phyloP scores from a whole-genome alignment of 139 green algal genomes.

The Volvox reticuliferus region DNA sequence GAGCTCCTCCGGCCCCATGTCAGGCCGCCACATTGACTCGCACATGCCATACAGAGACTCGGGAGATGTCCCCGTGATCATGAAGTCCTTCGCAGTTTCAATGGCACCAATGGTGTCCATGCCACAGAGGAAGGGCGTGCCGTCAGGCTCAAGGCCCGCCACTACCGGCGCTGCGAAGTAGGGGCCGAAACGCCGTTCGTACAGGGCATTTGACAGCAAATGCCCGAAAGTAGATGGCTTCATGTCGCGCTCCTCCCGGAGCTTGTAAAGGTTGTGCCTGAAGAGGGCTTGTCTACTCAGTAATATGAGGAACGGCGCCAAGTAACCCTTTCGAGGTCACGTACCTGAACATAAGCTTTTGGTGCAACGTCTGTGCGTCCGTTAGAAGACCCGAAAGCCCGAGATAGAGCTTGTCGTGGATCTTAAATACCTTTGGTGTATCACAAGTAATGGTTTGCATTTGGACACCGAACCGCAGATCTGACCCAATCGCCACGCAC shows the following conservation, averaged over 20 bases:
- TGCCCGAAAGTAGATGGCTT: slow-evolving; percentile 93
- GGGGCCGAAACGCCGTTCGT: slow-evolving; percentile 96
- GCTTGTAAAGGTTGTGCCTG: slow-evolving; percentile 97
- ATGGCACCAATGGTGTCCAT: slow-evolving; percentile 98
- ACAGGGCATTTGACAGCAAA: slow-evolving; percentile 94
- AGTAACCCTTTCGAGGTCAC: background rate
- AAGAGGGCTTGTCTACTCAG: background rate
- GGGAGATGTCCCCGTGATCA: slow-evolving; percentile 90
- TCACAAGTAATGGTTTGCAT: slow-evolving; percentile 97
- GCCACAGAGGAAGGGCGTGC: slow-evolving; percentile 92
- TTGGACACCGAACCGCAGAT: slow-evolving; percentile 97
- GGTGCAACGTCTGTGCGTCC: slow-evolving; percentile 92
- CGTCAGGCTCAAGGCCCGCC: slow-evolving; percentile 92
- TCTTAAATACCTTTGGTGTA: slow-evolving; percentile 92
- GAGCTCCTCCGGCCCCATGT: slow-evolving; percentile 96
- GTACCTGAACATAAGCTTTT: slow-evolving; percentile 89
- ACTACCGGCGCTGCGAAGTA: slow-evolving; percentile 98
- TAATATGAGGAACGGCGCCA: background rate
- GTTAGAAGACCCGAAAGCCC: slow-evolving; percentile 93
- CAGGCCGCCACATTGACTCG: slow-evolving; percentile 93
- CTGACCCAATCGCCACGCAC: slow-evolving; percentile 97
- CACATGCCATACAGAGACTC: slow-evolving; percentile 98
- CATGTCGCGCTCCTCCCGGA: slow-evolving; percentile 98
- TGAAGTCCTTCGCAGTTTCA: slow-evolving; percentile 97
- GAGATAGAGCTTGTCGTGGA: slow-evolving; percentile 96